Base-by-base conservation (phyloP, 2,329 filamentous ascomycete genomes). In the Aspergillus caelatus region DNA sequence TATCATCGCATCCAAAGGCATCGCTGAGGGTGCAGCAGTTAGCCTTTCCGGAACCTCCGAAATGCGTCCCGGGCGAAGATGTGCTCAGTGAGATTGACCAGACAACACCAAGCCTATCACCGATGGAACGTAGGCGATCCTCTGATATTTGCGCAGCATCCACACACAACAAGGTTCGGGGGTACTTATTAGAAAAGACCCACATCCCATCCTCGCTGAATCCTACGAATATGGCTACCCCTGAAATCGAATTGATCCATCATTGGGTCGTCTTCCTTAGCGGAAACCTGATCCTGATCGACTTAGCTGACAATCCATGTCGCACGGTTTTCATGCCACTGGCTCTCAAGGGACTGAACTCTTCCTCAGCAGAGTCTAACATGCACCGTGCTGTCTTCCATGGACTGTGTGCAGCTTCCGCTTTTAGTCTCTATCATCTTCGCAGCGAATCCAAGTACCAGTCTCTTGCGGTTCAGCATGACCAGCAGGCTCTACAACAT, bases 261-360 rank as follows among this genome's bases (percentile, higher is more conserved):
- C 71, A 75, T 54, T 75, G 73, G 73, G 70, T 70, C 8, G 65
- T 69, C 34, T 74, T 75, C 52, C 66, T 74, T 4, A 71, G 69
- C 28, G 71, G 73, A 54, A 72, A 73, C 28, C 70, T 75, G 62
- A 64, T 75, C 2, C 65, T 74, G 28, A 67, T 74, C 19, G 72
- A 75, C 48, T 65, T 66, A 4, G 64, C 71, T 30, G 71, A 74
- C 62, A 75, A 75, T 34, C 69, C 69, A 0, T 74, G 72, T 43
- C 68, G 72, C 7, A 72, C 71, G 19, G 67, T 74, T 2, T 75
- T 74, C 53, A 61, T 72, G 58, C 70, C 70, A 28, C 54, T 70
- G 50, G 70, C 70, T 5, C 16, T 50, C 26, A 50, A 54, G 36
- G 58, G 58, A 9, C 36, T 60, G 4, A 21, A 53, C 11, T 34